Conservation (phyloP, 495 filamentous ascomycete genomes). For the Trichoderma gamsii region DNA sequence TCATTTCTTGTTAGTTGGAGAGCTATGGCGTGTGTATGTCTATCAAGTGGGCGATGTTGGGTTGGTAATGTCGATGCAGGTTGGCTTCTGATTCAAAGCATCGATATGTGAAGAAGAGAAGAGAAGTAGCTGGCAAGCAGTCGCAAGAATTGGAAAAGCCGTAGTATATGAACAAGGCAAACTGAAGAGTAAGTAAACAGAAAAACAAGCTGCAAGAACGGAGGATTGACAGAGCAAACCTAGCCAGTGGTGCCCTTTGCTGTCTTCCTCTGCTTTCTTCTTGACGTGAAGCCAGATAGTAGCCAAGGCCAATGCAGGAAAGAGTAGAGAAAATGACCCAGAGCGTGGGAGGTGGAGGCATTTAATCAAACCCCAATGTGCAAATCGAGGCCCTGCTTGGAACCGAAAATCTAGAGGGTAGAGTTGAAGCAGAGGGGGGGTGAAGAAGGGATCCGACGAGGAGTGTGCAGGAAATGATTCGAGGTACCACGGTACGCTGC, state of each 20-base stretch:
- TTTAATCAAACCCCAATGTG: constrained; percentile 1
- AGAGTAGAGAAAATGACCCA: not conserved
- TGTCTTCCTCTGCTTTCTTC: not conserved
- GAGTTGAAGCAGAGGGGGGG: not conserved
- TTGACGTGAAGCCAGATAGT: not conserved
- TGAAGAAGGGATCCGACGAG: not conserved
- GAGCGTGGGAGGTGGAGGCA: constrained; percentile 12
- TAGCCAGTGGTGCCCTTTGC: not conserved
- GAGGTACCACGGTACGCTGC: not conserved
- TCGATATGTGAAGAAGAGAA: no score
- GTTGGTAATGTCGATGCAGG: no score
- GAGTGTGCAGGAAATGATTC: not conserved
- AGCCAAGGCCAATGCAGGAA: not conserved
- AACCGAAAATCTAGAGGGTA: not conserved
- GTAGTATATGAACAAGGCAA: not conserved
- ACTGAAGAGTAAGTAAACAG: not conserved
- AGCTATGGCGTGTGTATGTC: no score
- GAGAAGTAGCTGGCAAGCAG: no score
- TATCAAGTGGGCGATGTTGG: no score
- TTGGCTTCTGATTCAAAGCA: no score
- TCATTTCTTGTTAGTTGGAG: not conserved
- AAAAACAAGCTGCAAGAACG: not conserved
- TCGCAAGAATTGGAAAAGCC: no score
- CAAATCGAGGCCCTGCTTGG: not conserved
- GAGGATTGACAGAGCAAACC: not conserved